Evolutionary conservation across 768 basidiomycete genomes (phyloP).

Genomic region (Leccinum sublutescens): DNA sequence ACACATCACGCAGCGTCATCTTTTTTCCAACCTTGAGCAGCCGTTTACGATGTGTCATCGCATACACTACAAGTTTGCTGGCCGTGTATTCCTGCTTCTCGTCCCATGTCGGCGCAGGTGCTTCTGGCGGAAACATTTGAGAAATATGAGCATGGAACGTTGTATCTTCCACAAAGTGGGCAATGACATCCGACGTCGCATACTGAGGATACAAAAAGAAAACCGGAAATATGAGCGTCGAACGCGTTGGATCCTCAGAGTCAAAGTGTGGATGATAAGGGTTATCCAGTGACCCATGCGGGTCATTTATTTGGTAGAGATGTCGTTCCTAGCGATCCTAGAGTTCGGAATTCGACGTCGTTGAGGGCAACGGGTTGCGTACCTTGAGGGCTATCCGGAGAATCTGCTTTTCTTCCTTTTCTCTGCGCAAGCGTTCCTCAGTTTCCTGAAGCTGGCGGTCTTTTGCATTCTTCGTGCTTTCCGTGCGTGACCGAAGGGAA

Average conservation of each 20-base stretch:
- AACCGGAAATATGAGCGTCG: constrained; percentile 75
- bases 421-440: constrained; percentile 46
- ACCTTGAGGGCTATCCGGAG: constrained; percentile 67
- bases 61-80: constrained; percentile 74
- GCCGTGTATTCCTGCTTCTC: constrained; percentile 59
- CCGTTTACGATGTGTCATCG: constrained; percentile 70
- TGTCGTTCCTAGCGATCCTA: constrained; percentile 62
- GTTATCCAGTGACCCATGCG: constrained; percentile 48
- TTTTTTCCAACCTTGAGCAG: constrained; percentile 91
- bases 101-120: constrained; percentile 76
- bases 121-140: constrained; percentile 79
- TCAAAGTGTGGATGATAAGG: constrained; percentile 68
- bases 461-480: constrained; percentile 46
- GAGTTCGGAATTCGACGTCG: constrained; percentile 1
- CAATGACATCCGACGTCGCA: constrained; percentile 84
- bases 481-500: constrained; percentile 46
- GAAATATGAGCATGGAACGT: constrained; percentile 76
- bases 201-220: constrained; percentile 94
- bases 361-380: constrained; percentile 23
- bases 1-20: constrained; percentile 81
- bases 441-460: constrained; percentile 52
- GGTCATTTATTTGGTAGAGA: constrained; percentile 54
- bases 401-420: constrained; percentile 50
- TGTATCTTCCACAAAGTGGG: constrained; percentile 81
- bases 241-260: constrained; percentile 54